These are phyloP conservation scores for Fusarium globosum DNA, from an alignment of 2,329 filamentous ascomycete species.

Conservation along the genomic window DNA sequence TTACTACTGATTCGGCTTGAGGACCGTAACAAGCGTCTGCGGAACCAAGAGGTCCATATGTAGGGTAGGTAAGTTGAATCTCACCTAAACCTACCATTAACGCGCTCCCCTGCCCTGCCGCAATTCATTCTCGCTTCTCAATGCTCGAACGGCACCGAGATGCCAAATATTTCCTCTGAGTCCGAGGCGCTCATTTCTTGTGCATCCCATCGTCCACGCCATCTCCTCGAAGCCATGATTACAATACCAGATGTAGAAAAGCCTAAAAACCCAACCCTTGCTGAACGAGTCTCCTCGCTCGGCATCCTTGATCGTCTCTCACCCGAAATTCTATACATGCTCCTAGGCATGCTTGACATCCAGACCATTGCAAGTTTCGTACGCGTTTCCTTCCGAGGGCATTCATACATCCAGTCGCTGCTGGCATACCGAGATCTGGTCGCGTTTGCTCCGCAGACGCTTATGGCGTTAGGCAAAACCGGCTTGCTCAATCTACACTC, in stretches of 20 bases:
- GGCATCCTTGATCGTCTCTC: not conserved
- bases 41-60: rapidly evolving
- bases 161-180: not conserved
- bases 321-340: not conserved
- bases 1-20: not conserved
- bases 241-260: not conserved
- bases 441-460: not conserved
- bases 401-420: not conserved
- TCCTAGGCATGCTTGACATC: not conserved
- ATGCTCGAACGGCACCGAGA: not conserved
- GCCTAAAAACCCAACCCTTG: not conserved
- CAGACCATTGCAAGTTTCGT: not conserved
- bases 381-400: not conserved
- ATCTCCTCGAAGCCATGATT: not conserved
- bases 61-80: not conserved
- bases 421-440: not conserved
- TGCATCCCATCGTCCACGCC: not conserved
- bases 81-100: not conserved
- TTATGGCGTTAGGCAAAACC: not conserved
- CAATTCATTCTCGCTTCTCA: not conserved
- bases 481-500: not conserved
- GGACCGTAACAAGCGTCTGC: not conserved
- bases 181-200: not conserved
- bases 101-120: not conserved
- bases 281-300: not conserved